phyloP scores from a whole-genome alignment of 2,329 filamentous ascomycete species.

The Clarireedia paspali region DNA sequence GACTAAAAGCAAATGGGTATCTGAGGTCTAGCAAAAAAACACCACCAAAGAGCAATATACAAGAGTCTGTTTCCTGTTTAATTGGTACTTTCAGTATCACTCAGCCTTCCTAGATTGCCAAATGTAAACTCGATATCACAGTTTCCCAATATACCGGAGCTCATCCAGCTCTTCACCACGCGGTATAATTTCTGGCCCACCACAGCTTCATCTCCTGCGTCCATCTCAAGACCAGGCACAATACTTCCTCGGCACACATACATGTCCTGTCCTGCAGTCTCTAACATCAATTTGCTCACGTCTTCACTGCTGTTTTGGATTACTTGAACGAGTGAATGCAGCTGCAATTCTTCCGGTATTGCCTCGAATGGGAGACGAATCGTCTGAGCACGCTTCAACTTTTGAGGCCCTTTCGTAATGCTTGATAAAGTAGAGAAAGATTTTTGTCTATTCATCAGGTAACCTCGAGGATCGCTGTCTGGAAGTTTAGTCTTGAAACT shows the following conservation, averaged over 20 bases:
- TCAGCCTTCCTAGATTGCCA: slow-evolving; percentile 12
- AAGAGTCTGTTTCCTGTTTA: not conserved
- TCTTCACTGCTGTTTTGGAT: slow-evolving; percentile 8
- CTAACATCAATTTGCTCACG: slow-evolving; percentile 8
- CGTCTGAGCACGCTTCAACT: slow-evolving; percentile 22
- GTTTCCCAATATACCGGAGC: not conserved
- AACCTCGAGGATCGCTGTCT: slow-evolving; percentile 26
- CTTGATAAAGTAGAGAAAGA: slow-evolving; percentile 12
- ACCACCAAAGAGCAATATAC: not conserved
- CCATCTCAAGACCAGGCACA: slow-evolving; percentile 15
- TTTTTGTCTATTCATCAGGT: slow-evolving; percentile 26
- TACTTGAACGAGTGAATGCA: slow-evolving; percentile 17
- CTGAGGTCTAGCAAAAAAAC: slow-evolving; percentile 1
- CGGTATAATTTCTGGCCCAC: slow-evolving; percentile 11
- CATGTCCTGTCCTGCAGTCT: slow-evolving; percentile 13
- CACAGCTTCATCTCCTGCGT: slow-evolving; percentile 1
- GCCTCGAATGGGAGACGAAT: slow-evolving; percentile 24
- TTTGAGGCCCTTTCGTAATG: slow-evolving; percentile 11
- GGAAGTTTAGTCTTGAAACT: slow-evolving; percentile 19
- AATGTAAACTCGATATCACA: slow-evolving; percentile 17
- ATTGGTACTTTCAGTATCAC: not conserved
- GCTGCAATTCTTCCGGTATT: slow-evolving; percentile 17
- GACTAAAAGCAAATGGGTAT: slow-evolving; percentile 11
- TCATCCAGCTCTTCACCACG: slow-evolving; percentile 18
- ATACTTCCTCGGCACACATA: slow-evolving; percentile 17